Base-by-base conservation (phyloP, 225 moss, liverwort and hornwort species). In the Physcomitrium patens region DNA sequence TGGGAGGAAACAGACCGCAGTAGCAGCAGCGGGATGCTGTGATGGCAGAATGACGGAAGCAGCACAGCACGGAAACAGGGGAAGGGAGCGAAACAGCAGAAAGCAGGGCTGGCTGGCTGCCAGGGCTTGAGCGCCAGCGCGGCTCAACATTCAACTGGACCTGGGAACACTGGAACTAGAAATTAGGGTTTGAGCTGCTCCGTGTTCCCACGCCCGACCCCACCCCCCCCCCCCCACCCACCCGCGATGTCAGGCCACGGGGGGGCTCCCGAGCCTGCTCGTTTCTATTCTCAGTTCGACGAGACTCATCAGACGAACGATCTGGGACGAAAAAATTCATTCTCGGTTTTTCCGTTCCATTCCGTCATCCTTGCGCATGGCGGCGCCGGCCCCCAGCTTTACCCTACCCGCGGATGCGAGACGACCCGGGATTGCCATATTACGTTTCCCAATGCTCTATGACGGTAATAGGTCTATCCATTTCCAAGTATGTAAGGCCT, bases 131-230 rank as follows among this genome's bases (percentile, higher is more conserved):
- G 55, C 74, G 74, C 74, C 60, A 70, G 64, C 78, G 79, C 78
- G 79, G 80, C 80, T 80, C 73, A 60, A 73, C 61, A 73, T 80
- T 76, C 71, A 77, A 73, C 28, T 20, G 19, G 65, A 54, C 65
- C 7, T 9, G 22, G 15, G 79, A n/a, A n/a, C n/a, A 24, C 24
- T 24, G 24, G 24, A 24, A 24, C 24, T 24, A 1, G 24, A 24
- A 24, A 87, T 87, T 87, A 87, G 87, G 87, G 87, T 87, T 87
- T 87, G 71, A 80, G 80, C 71, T 83, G 73, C 74, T 79, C 79
- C 71, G n/a, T 60, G 67, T 60, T 76, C 18, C 24, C 42, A 65
- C 78, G 71, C 1, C 15, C 16, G 15, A 18, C 9, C 18, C 3
- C 1, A 2, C 18, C 3, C 1, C 18, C 18, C 8, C 18, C 3